Evolutionary conservation across 768 basidiomycete species (phyloP), one percentile per base, ranked within the genome.

Genomic region (Serendipita indica): DNA sequence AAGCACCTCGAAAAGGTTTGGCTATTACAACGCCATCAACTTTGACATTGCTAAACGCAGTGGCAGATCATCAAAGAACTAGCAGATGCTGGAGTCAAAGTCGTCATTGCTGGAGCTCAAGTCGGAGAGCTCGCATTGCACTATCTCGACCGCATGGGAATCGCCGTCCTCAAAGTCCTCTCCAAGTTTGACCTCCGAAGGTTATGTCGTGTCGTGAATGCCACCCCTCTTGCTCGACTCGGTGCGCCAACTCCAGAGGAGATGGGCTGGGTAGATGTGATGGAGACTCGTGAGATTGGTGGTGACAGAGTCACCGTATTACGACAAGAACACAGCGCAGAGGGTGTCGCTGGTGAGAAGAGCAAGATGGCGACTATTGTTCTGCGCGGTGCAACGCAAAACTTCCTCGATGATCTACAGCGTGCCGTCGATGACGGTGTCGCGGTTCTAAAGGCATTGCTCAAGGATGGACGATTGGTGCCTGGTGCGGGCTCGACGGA

Each of bases 291-390:
- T 60, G 96, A 99, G 70, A 85, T 99, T 65, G 96, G 96, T 41
- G 94, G 96, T 3, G 96, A 99, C 72, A 84, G 94, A 59, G 96
- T 98, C 54, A 98, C 93, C 0, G 96, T 99, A 0, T 79, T 99
- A 60, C 78, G 96, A 14, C 96, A 99, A 68, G 79, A 89, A 18
- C 66, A 72, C 1, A 71, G 71, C 14, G 86, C 82, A 28, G 75
- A 74, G 3, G 84, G 80, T 20, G 83, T 78, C 63, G 71, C 79
- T 1, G 62, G 67, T 30, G 90, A 93, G 68, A 85, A 82, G 70
- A 87, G 89, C 4, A 75, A 81, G 35, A 98, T 90, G 37, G 86
- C 96, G 28, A 99, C 94, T 14, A 87, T 99, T 69, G 89, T 99
- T 18, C 74, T 99, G 39, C 81, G 96, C 13, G 96, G 96, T 0